Evolutionary conservation across 345 rosid species (phyloP), one percentile per base, ranked within the genome.

Genomic region (Rubroshorea leprosula): DNA sequence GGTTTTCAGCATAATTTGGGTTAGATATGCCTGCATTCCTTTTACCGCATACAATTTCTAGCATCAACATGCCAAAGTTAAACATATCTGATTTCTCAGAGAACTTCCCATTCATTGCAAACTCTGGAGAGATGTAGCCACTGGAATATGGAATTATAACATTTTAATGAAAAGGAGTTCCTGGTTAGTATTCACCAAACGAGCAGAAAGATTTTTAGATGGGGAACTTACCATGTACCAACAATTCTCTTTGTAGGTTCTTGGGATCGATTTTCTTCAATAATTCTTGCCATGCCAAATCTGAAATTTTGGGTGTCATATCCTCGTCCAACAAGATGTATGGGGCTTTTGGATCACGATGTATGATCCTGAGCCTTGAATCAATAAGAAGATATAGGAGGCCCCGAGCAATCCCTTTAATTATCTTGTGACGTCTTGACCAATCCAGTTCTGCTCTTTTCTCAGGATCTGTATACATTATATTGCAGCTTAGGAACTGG

Each of bases 261-360:
- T 19, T 54, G 55, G 21, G 61, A 62, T 60, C 68, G 73, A 44
- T 75, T 58, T 8, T 53, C 65, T 9, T 65, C 67, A 20, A 83
- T 75, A 19, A 81, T 77, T 51, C 69, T 76, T 4, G 85, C 83
- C 73, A 76, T 70, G 35, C 90, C 85, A 86, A 86, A 60, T 86
- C 90, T 3, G 87, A 77, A 22, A 83, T 81, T 68, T 81, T 83
- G 4, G 87, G 74, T 21, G 66, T 77, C 87, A 83, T 70, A 4
- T 75, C 78, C 7, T 16, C 77, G 61, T 83, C 87, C 11, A 81
- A 41, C 27, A 79, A 63, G 44, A 83, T 56, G 45, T 86, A 79
- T 67, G 82, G 74, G 0, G 78, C 67, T 67, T 83, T 85, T 6
- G 83, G 70, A 61, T 85, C 86, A 51, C 86, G 79, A 9, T 80